Base-by-base conservation (phyloP, 768 basidiomycete genomes). In the Rubroboletus satanas region DNA sequence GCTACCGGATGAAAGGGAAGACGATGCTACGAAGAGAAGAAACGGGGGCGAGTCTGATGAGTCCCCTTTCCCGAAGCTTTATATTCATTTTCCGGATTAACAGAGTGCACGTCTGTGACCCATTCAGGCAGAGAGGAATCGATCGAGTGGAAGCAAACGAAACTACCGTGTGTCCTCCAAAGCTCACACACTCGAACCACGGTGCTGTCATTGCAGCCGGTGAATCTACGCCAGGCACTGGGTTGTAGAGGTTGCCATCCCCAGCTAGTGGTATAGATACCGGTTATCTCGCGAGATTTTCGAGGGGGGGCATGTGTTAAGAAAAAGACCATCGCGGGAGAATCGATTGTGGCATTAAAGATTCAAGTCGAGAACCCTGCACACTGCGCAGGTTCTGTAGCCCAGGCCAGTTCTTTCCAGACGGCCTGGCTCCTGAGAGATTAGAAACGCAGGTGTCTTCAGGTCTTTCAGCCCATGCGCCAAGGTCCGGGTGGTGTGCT, bases 221-320 rank as follows among this genome's bases (percentile, higher is more conserved):
- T 41, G 21, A 38, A 31, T 46, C 35, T 55, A 43, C 5, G 23
- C 28, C 47, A 61, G 59, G 53, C 39, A 56, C 61, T 55, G 43
- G 51, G 21, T 18, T 43, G 26, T 35, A 5, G 17, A 41, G 31
- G 28, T 37, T 55, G 31, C 31, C 44, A 60, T 37, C 31, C 62
- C 63, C 17, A 54, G 41, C 23, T 26, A 46, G 47, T 23, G 53
- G 59, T 62, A 58, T 36, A 52, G 52, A 31, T 36, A 17, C 66
- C 60, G 65, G 21, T 32, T 48, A 45, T 57, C 58, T 52, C 41
- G 61, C 8, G 32, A 26, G 45, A 32, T 42, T 33, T 38, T 46
- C 45, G 2, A 38, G 41, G 42, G 47, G 39, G 50, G 43, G 21
- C n/a, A 23, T 17, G 39, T 12, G 28, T 26, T 4, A 18, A 47